These are phyloP conservation scores for Ascochyta lentis DNA, from an alignment of 2,329 filamentous ascomycete genomes.

Conservation along the genomic window DNA sequence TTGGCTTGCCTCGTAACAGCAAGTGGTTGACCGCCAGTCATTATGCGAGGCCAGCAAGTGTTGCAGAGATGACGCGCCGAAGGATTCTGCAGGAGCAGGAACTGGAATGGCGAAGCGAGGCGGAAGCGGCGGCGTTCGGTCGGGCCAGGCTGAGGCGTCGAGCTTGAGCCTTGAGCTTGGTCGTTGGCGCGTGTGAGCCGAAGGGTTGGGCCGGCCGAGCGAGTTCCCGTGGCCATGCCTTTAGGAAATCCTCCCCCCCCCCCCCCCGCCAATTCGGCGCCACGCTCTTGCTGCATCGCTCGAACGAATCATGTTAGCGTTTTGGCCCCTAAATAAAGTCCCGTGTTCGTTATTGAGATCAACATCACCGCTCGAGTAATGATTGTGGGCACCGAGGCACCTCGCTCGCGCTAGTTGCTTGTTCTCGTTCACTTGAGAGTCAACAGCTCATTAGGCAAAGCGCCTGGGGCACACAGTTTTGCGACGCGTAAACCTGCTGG, in stretches of 20 bases:
- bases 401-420: slow-evolving; percentile 1
- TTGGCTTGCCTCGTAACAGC: slow-evolving; percentile 1
- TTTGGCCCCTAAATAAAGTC: not conserved
- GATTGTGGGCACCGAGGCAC: not conserved
- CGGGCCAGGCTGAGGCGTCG: slow-evolving; percentile 1
- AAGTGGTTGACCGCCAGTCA: slow-evolving; percentile 4
- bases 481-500: not conserved
- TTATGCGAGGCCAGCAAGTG: slow-evolving; percentile 5
- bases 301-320: slow-evolving; percentile 11
- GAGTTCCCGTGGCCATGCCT: slow-evolving; percentile 2
- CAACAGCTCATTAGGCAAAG: slow-evolving; percentile 1
- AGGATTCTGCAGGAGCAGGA: slow-evolving; percentile 15
- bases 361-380: slow-evolving; percentile 3
- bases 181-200: not conserved
- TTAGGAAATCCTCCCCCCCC: not conserved
- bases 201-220: slow-evolving; percentile 12
- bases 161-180: slow-evolving; percentile 1
- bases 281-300: not conserved
- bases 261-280: slow-evolving; percentile 3
- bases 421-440: not conserved
- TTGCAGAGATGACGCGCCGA: slow-evolving; percentile 16
- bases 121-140: slow-evolving; percentile 17
- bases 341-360: slow-evolving; percentile 3
- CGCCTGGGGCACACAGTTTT: not conserved
- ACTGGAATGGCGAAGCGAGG: slow-evolving; percentile 11